Base-by-base conservation (phyloP, 1,139 yeast species). In the Protomyces inundatus region DNA sequence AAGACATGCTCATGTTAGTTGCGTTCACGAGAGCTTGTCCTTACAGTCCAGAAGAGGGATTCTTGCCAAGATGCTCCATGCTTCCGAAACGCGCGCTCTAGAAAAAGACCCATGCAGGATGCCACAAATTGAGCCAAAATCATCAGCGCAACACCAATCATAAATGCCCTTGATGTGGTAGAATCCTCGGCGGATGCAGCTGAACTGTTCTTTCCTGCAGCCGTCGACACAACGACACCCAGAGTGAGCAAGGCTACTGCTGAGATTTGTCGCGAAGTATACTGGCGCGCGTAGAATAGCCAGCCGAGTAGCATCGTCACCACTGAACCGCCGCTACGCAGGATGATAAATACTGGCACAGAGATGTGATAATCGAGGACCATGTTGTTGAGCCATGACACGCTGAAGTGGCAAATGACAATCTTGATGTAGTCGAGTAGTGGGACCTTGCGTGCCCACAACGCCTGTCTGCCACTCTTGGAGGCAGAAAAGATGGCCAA, bases 11-110 rank as follows among this genome's bases (percentile, higher is more conserved):
- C 12, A 10, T 16, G 46, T 16, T 52, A 35, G 37, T 12, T 3
- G 37, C 23, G 52, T 14, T 37, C 39, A 46, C 33, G 45, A 46
- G 30, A 55, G 32, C 40, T 14, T 5, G 10, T 80, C 74, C 67
- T 30, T 42, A 68, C 70, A 64, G 76, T 74, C 72, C 83, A 86
- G 69, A 87, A 86, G 48, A 87, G 73, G 39, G 82, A 79, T 69
- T 86, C 90, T 65, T 80, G 76, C 91, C 91, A 86, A 61, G 80
- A 81, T 10, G 79, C 78, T 2, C 87, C 88, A 70, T 84, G 82
- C 45, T 69, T 69, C 30, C 72, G 73, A 70, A 78, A 82, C 1
- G 84, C 79, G 58, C 73, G 72, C 70, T 86, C 90, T 51, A 80
- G 79, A 68, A 81, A 79, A 14, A 85, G 76, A 0, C 88, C 86